A percentile compares a stretch with the other conserved stretches of the same genome.
Evolutionary conservation across 1,284 basidiomycete genomes (phyloP).

Genomic region (Rhodotorula sp.): DNA sequence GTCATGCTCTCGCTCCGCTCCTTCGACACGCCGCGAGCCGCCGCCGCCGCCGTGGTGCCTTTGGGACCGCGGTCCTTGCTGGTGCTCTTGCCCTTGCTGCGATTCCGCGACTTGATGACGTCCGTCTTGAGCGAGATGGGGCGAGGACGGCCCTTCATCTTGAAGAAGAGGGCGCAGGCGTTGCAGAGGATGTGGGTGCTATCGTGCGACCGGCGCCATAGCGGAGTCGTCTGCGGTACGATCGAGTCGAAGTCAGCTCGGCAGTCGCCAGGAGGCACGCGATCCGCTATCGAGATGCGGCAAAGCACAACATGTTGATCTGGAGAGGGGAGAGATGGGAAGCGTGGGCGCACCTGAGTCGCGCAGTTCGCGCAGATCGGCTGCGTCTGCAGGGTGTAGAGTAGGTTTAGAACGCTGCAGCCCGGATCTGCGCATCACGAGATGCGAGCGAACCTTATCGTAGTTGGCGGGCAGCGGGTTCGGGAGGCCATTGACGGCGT

Average conservation of each 20-base stretch:
- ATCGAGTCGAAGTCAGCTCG: background rate
- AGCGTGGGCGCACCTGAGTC: conserved; percentile 34
- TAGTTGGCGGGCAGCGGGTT: conserved; percentile 34
- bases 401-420: background rate
- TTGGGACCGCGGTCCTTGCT: conserved; percentile 38
- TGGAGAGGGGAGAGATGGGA: background rate
- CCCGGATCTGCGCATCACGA: too few relatives aligned
- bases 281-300: background rate
- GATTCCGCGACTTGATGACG: conserved; percentile 48
- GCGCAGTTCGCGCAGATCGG: conserved; percentile 44
- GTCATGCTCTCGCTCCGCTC: conserved; percentile 38
- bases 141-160: conserved; percentile 49
- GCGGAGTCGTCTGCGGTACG: conserved; percentile 45
- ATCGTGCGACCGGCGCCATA: conserved; percentile 48
- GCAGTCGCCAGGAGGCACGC: too few relatives aligned
- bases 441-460: conserved; percentile 22
- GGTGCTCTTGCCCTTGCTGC: conserved; percentile 46
- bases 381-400: conserved; percentile 20
- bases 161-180: conserved; percentile 49
- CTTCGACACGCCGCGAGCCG: conserved; percentile 18
- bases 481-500: conserved; percentile 31
- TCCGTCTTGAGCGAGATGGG: conserved; percentile 50
- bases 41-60: conserved; percentile 5
- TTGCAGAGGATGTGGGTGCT: conserved; percentile 48
- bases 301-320: background rate